Conservation (phyloP, 257 asterid species). For the Nicotiana sylvestris region DNA sequence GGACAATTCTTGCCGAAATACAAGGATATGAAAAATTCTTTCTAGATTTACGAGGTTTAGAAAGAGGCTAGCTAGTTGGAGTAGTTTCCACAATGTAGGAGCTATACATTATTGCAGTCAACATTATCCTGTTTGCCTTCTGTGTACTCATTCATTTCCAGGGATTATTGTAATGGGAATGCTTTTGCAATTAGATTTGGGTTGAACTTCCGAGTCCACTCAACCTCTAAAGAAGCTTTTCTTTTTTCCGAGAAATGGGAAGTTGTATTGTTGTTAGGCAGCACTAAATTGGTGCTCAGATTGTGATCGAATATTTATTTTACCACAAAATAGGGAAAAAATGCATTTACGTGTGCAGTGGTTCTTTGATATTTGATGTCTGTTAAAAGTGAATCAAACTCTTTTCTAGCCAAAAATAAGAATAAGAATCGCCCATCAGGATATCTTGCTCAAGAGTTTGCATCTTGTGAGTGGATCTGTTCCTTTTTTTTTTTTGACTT, state of each 20-base stretch:
- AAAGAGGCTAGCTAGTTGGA: background rate
- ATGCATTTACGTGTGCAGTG: background rate
- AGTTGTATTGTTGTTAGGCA: background rate
- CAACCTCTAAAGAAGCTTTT: background rate
- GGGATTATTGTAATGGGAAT: background rate
- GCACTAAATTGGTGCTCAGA: background rate
- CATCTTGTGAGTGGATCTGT: background rate
- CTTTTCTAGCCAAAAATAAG: background rate
- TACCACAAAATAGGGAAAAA: background rate
- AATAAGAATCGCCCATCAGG: background rate
- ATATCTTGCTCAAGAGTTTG: background rate
- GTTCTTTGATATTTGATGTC: background rate
- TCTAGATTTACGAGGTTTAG: background rate
- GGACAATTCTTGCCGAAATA: background rate
- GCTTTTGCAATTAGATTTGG: background rate
- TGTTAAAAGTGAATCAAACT: background rate
- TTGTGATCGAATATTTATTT: background rate
- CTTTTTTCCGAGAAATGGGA: background rate
- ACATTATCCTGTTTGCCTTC: background rate
- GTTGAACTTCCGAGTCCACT: background rate
- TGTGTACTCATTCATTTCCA: background rate
- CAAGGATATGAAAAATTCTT: background rate
- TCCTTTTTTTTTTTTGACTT: slow-evolving; percentile 22
- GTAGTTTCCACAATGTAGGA: background rate
- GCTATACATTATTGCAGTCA: background rate